phyloP scores from a whole-genome alignment of 257 asterid genomes.

The Jaltomata sinuosa region DNA sequence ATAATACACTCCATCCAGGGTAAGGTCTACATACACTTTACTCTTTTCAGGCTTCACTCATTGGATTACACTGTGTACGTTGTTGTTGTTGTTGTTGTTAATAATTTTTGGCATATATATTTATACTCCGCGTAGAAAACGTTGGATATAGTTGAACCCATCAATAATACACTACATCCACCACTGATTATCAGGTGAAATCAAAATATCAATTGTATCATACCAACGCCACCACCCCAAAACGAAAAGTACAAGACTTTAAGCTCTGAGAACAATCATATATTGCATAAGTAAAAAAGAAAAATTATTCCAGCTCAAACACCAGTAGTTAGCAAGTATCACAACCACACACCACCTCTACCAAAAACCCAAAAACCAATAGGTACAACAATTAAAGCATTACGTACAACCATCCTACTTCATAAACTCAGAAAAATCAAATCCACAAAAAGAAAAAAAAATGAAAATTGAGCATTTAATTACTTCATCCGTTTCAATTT shows the following conservation, averaged over 20 bases:
- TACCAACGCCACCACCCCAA: background rate
- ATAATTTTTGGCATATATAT: too few species aligned
- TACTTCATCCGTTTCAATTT: too few species aligned
- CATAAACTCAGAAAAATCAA: background rate
- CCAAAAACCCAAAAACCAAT: background rate
- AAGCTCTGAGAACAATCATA: background rate
- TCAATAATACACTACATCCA: background rate
- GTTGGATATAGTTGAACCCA: too few species aligned
- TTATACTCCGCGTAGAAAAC: too few species aligned
- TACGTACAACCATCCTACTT: background rate
- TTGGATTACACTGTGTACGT: too few species aligned
- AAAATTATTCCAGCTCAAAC: background rate
- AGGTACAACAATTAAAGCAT: background rate
- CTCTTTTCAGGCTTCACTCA: too few species aligned
- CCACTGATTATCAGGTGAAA: background rate
- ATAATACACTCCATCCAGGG: too few species aligned
- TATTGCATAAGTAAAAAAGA: background rate
- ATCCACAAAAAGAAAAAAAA: background rate
- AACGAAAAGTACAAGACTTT: background rate
- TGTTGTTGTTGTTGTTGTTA: too few species aligned
- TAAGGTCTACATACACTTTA: too few species aligned
- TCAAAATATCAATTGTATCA: background rate
- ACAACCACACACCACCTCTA: background rate
- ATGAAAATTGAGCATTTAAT: background rate
- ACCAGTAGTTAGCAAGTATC: background rate